Percentiles rank a stretch among this genome's conserved stretches.
These are phyloP conservation scores for Cerioporus squamosus DNA, from an alignment of 1,284 basidiomycete genomes.

Conservation along the genomic window DNA sequence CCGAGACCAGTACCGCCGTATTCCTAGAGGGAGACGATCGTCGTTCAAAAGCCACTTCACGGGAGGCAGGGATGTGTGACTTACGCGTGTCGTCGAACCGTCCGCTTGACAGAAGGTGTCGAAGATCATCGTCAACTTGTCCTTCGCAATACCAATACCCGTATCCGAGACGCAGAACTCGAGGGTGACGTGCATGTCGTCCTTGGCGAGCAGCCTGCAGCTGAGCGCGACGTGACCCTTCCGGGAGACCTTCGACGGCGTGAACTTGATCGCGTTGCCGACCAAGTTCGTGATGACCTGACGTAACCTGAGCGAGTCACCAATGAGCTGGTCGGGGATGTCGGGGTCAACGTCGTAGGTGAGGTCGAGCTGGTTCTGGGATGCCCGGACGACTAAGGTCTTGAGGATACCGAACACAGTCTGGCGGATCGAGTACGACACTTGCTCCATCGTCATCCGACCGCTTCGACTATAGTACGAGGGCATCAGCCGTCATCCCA, in stretches of 20 bases:
- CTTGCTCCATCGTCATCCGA: slow-evolving; percentile 99
- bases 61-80: slow-evolving; percentile 30
- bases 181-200: slow-evolving; percentile 83
- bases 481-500: too few species aligned
- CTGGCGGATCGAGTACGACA: slow-evolving; percentile 96
- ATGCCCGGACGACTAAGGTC: slow-evolving; percentile 96
- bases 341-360: slow-evolving; percentile 97
- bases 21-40: slow-evolving; percentile 56
- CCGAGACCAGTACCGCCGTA: slow-evolving; percentile 98
- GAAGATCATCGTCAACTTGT: slow-evolving; percentile 98
- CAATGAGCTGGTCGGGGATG: slow-evolving; percentile 96
- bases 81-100: slow-evolving; percentile 86
- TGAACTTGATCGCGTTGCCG: slow-evolving; percentile 97
- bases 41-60: too few species aligned
- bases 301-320: slow-evolving; percentile 91
- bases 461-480: slow-evolving; percentile 87
- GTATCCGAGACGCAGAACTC: slow-evolving; percentile 99
- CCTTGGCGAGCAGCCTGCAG: slow-evolving; percentile 77
- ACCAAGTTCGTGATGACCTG: slow-evolving; percentile 97
- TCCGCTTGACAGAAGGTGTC: slow-evolving; percentile 99
- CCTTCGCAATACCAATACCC: slow-evolving; percentile 98
- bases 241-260: slow-evolving; percentile 73
- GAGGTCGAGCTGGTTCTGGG: slow-evolving; percentile 96
- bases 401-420: slow-evolving; percentile 98
- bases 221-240: slow-evolving; percentile 94